These are phyloP conservation scores for Diaporthe velutina DNA, from an alignment of 2,329 filamentous ascomycete genomes.

Conservation along the genomic window DNA sequence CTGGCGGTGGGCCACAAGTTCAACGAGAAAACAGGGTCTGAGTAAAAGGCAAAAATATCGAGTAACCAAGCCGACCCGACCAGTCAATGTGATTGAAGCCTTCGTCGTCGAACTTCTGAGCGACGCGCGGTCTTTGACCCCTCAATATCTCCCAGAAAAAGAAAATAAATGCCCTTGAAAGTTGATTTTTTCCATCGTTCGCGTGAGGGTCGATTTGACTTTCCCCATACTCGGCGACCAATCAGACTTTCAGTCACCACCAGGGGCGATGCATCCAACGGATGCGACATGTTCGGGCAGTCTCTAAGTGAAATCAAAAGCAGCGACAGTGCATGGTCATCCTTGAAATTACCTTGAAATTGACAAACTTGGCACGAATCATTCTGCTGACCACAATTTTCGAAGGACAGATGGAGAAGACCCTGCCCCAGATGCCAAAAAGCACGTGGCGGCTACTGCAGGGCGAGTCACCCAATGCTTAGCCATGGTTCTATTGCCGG, in stretches of 20 bases:
- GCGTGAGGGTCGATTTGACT: neutral
- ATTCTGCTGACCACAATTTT: too few species aligned
- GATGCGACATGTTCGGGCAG: neutral
- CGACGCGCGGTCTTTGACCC: neutral
- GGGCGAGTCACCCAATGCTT: neutral
- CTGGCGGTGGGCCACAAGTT: neutral
- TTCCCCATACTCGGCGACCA: neutral
- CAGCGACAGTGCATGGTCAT: neutral
- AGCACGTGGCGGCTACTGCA: neutral
- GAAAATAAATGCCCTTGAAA: neutral
- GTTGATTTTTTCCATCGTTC: neutral
- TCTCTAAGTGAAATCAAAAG: constrained; percentile 12
- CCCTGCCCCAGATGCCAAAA: neutral
- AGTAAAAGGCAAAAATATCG: neutral
- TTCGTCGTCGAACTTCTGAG: too few species aligned
- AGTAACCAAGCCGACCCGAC: neutral
- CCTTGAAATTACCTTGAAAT: constrained; percentile 5
- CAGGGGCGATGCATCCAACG: neutral
- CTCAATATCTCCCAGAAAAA: too few species aligned
- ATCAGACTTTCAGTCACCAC: neutral
- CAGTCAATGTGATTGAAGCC: neutral
- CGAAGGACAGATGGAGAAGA: neutral
- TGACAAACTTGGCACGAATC: neutral
- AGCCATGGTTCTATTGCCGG: neutral
- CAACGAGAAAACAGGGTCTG: neutral